Conservation (phyloP, 176 grass and related monocot species). For the Eremochloa ophiuroides region DNA sequence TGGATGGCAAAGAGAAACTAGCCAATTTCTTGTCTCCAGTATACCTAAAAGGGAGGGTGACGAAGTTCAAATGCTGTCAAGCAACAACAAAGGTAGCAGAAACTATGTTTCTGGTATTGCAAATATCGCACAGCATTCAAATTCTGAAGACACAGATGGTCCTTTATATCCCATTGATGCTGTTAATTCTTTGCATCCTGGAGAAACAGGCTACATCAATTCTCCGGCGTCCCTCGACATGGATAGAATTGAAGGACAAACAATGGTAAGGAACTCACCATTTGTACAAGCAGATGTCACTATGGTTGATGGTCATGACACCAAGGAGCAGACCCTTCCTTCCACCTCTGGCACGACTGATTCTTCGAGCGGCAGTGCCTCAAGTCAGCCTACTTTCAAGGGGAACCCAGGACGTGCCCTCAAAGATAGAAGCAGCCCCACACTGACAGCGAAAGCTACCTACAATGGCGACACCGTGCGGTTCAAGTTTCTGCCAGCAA, state of each 20-base stretch:
- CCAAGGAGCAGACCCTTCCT: slow-evolving; percentile 43
- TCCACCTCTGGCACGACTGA: slow-evolving; percentile 74
- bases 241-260: not conserved
- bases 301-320: slow-evolving; percentile 27
- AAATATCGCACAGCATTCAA: not conserved
- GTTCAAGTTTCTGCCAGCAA: slow-evolving; percentile 66
- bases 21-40: slow-evolving; percentile 11
- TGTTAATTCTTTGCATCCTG: not conserved
- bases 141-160: slow-evolving; percentile 14
- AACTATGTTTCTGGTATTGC: not conserved
- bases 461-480: slow-evolving; percentile 77
- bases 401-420: slow-evolving; percentile 11
- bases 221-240: not conserved
- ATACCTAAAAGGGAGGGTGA: slow-evolving; percentile 17
- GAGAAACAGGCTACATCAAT: not conserved
- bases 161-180: not conserved
- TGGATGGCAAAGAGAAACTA: slow-evolving; percentile 25
- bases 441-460: slow-evolving; percentile 73
- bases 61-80: slow-evolving; percentile 21
- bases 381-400: slow-evolving; percentile 64
- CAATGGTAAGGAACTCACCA: slow-evolving; percentile 8
- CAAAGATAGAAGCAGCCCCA: slow-evolving; percentile 16
- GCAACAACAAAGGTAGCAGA: not conserved
- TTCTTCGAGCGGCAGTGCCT: slow-evolving; percentile 79
- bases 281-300: slow-evolving; percentile 31